phyloP scores from a whole-genome alignment of 2,329 filamentous ascomycete genomes.

The Diplodia intermedia region DNA sequence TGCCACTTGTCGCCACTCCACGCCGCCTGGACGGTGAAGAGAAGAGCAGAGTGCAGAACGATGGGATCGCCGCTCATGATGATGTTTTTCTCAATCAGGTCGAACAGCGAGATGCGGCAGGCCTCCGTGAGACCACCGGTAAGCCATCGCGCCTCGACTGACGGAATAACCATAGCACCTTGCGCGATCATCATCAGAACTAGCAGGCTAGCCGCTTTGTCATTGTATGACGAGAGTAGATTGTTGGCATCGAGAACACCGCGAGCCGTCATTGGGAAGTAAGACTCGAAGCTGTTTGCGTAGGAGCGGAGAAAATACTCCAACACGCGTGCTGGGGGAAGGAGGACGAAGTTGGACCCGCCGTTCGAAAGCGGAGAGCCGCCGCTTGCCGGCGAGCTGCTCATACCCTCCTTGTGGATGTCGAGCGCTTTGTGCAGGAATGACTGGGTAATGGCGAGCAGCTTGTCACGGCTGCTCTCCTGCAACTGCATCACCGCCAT shows the following conservation, averaged over 20 bases:
- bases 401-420: constrained; percentile 64
- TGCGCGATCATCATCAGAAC: constrained; percentile 76
- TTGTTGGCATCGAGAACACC: constrained; percentile 71
- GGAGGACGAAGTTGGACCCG: constrained; percentile 67
- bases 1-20: constrained; percentile 81
- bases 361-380: constrained; percentile 56
- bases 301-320: constrained; percentile 73
- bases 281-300: constrained; percentile 69
- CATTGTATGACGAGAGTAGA: constrained; percentile 67
- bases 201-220: constrained; percentile 69
- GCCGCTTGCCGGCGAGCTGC: constrained; percentile 50
- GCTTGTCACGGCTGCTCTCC: constrained; percentile 68
- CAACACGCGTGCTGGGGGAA: constrained; percentile 70
- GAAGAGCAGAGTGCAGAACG: constrained; percentile 68
- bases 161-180: constrained; percentile 70
- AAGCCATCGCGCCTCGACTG: constrained; percentile 68
- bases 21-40: constrained; percentile 71
- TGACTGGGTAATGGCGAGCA: constrained; percentile 73
- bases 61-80: constrained; percentile 70
- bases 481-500: constrained; percentile 58
- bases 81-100: constrained; percentile 74
- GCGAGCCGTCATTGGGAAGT: constrained; percentile 67
- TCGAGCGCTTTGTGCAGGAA: constrained; percentile 75
- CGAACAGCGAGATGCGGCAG: constrained; percentile 74
- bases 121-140: constrained; percentile 73